A percentile compares a stretch with the other conserved stretches of the same genome.
These are phyloP conservation scores for Filosporella fistucella DNA, from an alignment of 495 filamentous ascomycete species.

Conservation along the genomic window DNA sequence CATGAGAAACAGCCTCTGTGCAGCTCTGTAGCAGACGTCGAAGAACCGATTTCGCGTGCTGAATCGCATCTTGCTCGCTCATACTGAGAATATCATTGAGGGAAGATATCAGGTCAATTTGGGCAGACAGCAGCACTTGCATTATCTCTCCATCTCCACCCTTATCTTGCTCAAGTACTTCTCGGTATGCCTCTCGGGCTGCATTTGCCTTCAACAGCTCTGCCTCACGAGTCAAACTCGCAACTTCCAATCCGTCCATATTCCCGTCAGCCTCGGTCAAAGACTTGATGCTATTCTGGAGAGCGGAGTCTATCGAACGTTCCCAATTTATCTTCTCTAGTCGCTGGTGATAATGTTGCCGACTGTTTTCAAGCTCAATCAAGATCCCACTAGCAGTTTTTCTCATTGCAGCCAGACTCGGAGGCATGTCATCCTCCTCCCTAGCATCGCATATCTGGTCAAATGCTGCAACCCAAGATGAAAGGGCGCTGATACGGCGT, in stretches of 20 bases:
- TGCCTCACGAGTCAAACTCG: conserved; percentile 72
- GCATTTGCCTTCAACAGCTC: conserved; percentile 78
- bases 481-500: conserved; percentile 75
- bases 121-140: conserved; percentile 79
- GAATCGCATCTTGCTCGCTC: conserved; percentile 75
- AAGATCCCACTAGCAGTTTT: conserved; percentile 85
- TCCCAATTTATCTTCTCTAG: conserved; percentile 81
- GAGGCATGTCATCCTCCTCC: conserved; percentile 62
- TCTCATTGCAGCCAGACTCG: conserved; percentile 68
- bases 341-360: conserved; percentile 84
- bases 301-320: conserved; percentile 73
- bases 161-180: conserved; percentile 82
- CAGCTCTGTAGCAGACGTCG: conserved; percentile 73
- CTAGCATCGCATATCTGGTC: conserved; percentile 71
- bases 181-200: conserved; percentile 73
- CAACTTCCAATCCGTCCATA: conserved; percentile 64
- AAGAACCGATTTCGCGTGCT: conserved; percentile 75
- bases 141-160: conserved; percentile 69
- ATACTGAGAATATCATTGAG: conserved; percentile 76
- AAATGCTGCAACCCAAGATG: conserved; percentile 90
- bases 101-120: conserved; percentile 84
- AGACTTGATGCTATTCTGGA: conserved; percentile 79
- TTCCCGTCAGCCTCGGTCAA: conserved; percentile 67
- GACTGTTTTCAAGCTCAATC: conserved; percentile 79
- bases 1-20: conserved; percentile 64